Evolutionary conservation across 371 early-diverging fungal genomes (phyloP), one percentile per base, ranked within the genome.

Genomic region (Actinomucor elegans): DNA sequence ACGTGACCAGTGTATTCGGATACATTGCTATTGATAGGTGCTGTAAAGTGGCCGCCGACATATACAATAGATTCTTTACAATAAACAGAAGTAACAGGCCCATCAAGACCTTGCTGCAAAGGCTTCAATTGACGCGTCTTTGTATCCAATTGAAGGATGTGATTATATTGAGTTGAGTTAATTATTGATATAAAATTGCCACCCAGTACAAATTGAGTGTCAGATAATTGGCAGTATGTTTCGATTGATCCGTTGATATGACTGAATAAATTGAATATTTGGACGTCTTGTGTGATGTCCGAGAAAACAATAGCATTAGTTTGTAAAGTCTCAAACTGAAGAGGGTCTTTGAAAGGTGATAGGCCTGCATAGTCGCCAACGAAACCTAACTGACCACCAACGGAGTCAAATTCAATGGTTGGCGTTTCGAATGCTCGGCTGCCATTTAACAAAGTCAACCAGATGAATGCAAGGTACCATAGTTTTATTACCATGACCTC

Each of bases 31-130:
- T 27, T 35, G 15, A 68, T 34, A 12, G 72, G 74, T 7, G 53
- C 57, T 2, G 18, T 41, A 43, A 86, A 86, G 17, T 68, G 57
- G 10, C 87, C 87, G 24, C 83, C 86, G 1, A 73, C 80, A 52
- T 79, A 81, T 10, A 85, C 70, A 6, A 66, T 63, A 7, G 67
- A 46, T 21, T 57, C 48, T 7, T 45, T 35, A 52, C 91, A 91
- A 41, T 73, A 70, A 26, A 91, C 64, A 12, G 81, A 59, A 23
- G 66, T 65, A 9, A 91, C 88, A 2, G 86, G 67, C 0, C 88
- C 89, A 63, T 89, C 81, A 9, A 91, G 64, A 11, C 91, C 91
- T 55, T 82, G 77, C 5, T 59, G 59, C 56, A 91, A 69, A 5
- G 74, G 46, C 8, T 47, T 61, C 57, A 78, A 74, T 15, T 57